Evolutionary conservation across 495 filamentous ascomycete species (phyloP), one percentile per base, ranked within the genome.

Genomic region (Penicillium chermesinum): DNA sequence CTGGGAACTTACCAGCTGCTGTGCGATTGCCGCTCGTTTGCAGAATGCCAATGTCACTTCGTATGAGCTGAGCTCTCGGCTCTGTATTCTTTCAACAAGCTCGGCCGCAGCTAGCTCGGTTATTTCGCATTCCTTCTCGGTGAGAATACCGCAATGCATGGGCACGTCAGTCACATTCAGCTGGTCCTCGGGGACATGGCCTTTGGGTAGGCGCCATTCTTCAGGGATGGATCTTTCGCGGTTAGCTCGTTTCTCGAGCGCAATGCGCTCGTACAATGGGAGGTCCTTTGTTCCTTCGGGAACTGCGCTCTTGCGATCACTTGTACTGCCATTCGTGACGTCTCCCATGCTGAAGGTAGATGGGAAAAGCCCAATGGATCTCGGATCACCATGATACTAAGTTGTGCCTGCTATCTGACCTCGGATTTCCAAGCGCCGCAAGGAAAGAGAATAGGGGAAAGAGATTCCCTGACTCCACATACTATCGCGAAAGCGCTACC

Each of bases 41-140:
- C 33, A 39, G 14, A 47, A 47, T 2, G 44, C 44, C 21, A 38
- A 13, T 20, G 44, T 47, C 14, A 47, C 44, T 18, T 38, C 27
- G 12, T 18, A 33, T 14, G 44, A 40, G 7, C n/a, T 47, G 17
- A 17, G 32, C 16, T 38, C 10, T n/a, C 44, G 14, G 14, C 7
- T 38, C 17, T 35, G 0, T 4, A 46, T 17, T 16, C 18, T 36
- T 2, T 46, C 16, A 0, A 38, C 6, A 1, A 46, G 22, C 3
- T 5, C 13, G 2, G 4, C 20, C 9, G 19, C 43, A 15, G 13
- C 22, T 19, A 21, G 20, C 3, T 46, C 15, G 7, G 43, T 46
- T 5, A 46, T 35, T 19, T 46, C 33, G n/a, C 7, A 15, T 15
- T 46, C 43, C 17, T 25, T 46, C 6, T 4, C 0, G n/a, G 43